Percentiles rank a stretch among this genome's conserved stretches.
Conservation (phyloP, 768 basidiomycete species). For the Royoungia palumana region DNA sequence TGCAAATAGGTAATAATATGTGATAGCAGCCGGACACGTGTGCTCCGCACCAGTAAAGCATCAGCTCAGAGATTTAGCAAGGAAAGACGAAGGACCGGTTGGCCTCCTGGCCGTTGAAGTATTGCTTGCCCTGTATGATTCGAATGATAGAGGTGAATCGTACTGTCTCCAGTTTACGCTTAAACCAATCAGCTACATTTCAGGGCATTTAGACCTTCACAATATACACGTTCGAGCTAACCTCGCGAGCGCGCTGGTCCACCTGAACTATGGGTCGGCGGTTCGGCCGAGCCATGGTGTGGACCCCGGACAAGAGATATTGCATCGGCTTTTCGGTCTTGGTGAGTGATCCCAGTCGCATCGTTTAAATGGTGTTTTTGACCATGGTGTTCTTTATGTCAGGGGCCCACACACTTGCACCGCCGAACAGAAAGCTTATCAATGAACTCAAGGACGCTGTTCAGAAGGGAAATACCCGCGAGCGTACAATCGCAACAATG, state of each 20-base stretch:
- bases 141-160: background rate
- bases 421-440: conserved; percentile 6
- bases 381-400: background rate
- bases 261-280: background rate
- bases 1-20: background rate
- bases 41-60: conserved; percentile 4
- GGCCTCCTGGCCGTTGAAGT: conserved; percentile 20
- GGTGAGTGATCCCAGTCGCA: conserved; percentile 1
- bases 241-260: conserved; percentile 11
- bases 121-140: conserved; percentile 7
- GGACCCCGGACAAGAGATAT: background rate
- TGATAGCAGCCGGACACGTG: background rate
- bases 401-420: conserved; percentile 5
- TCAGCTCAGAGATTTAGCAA: conserved; percentile 13
- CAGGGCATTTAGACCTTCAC: conserved; percentile 7
- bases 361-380: background rate
- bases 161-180: background rate
- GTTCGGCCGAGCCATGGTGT: background rate
- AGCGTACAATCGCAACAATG: conserved; percentile 22
- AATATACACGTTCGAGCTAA: conserved; percentile 11
- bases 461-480: background rate
- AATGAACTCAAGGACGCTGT: conserved; percentile 3
- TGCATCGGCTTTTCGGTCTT: conserved; percentile 12
- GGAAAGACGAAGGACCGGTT: conserved; percentile 1
- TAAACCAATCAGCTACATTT: background rate